Base-by-base conservation (phyloP, 179 eudicot genomes). In the Silene noctiflora region DNA sequence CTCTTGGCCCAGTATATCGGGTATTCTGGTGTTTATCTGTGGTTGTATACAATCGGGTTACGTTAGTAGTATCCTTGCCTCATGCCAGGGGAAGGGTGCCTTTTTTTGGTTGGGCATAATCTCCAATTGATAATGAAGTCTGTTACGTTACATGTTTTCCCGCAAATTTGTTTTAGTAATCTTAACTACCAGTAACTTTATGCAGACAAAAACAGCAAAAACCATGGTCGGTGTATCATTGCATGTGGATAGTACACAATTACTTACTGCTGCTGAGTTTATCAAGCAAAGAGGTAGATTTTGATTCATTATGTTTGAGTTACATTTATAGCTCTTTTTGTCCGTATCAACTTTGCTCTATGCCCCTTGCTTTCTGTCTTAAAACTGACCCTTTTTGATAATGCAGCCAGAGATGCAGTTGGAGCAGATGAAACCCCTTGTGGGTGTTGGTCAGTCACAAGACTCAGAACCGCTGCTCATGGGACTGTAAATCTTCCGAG, bases 401-500 rank as follows among this genome's bases (percentile, higher is more conserved):
- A 39, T 87, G 86, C 88, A 95, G 99, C 91, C 67, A 93, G 86
- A 85, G 98, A 95, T 77, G 99, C 97, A 75, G 97, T 95, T 77
- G 91, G 97, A 76, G 99, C 97, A 76, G 93, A 93, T 83, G 99
- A 95, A 88, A 93, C 98, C 75, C 99, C 99, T 72, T 86, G 81
- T 78, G 97, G 98, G 64, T 93, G 88, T 74, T 95, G 99, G 99
- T 86, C 95, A 61, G 97, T 93, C 46, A 95, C 95, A 69, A 89
- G 99, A 81, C 85, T 95, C 87, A 87, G 99, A 39, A 85, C 98
- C 75, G 93, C 91, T 69, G 99, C 96, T 79, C 98, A 81, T 84
- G 99, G 99, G 77, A 91, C 91, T 75, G 81, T 87, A 67, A 87
- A 88, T 83, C 78, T 87, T 79, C 85, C 92, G 17, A 89, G 91